Evolutionary conservation across 2,329 filamentous ascomycete species (phyloP).

Genomic region (Cercospora zeae-maydis): DNA sequence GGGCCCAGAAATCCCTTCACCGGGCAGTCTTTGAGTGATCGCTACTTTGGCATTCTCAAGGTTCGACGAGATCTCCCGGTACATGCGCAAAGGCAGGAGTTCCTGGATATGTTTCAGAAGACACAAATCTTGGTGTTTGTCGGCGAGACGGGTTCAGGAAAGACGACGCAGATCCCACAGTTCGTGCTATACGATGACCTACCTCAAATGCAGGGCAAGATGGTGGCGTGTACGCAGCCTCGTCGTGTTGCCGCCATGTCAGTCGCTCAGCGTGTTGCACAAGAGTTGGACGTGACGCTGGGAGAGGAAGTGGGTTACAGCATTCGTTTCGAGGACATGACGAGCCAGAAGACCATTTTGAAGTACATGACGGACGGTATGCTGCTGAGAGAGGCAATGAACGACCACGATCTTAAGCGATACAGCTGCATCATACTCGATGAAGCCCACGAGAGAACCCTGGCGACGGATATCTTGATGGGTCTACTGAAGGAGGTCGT

Average conservation of each 20-base stretch:
- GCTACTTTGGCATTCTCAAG: conserved; percentile 88
- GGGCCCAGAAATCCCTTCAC: conserved; percentile 83
- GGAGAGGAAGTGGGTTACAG: conserved; percentile 97
- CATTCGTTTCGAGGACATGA: conserved; percentile 97
- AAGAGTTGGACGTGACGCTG: conserved; percentile 90
- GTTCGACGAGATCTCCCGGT: conserved; percentile 82
- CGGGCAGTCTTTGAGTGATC: conserved; percentile 67
- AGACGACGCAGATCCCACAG: conserved; percentile 98
- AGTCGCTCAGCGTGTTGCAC: conserved; percentile 93
- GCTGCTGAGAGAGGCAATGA: conserved; percentile 92
- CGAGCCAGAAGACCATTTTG: conserved; percentile 79
- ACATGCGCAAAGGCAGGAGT: conserved; percentile 86
- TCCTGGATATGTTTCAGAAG: conserved; percentile 86
- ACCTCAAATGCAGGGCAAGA: conserved; percentile 77
- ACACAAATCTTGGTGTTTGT: conserved; percentile 97
- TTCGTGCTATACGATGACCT: conserved; percentile 97
- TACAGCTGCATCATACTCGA: conserved; percentile 99
- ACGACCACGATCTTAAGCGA: conserved; percentile 84
- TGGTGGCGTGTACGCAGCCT: conserved; percentile 95
- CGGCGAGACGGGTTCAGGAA: conserved; percentile 97
- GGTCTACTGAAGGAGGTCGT: conserved; percentile 90
- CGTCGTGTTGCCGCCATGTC: conserved; percentile 98
- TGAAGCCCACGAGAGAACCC: conserved; percentile 95
- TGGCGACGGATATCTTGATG: conserved; percentile 97
- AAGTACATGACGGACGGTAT: conserved; percentile 99